Conservation (phyloP, 768 basidiomycete genomes). For the Sporobolomyces roseus region DNA sequence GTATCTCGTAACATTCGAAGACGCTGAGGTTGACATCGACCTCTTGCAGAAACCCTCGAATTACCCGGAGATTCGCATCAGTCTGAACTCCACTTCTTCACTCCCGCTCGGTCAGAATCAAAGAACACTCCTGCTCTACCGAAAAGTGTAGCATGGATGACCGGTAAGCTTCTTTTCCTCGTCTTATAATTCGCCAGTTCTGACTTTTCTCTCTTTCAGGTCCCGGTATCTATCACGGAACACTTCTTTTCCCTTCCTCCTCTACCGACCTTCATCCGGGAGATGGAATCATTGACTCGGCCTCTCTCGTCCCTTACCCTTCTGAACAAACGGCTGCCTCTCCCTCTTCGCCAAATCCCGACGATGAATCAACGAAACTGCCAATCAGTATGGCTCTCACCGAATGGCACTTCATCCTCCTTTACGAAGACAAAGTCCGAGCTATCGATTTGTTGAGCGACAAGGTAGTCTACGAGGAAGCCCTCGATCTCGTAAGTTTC, state of each 20-base stretch:
- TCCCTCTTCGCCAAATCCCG: constrained; percentile 41
- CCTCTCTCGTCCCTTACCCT: constrained; percentile 76
- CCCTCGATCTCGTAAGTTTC: constrained; percentile 57
- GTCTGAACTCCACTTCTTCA: constrained; percentile 73
- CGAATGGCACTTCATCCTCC: constrained; percentile 83
- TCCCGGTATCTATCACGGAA: constrained; percentile 83
- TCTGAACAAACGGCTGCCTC: constrained; percentile 41
- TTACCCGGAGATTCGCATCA: constrained; percentile 62
- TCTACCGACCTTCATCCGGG: constrained; percentile 52
- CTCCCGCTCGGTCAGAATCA: constrained; percentile 55
- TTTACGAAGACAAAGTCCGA: constrained; percentile 72
- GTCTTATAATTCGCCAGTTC: too few species aligned
- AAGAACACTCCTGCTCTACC: constrained; percentile 57
- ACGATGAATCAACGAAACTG: constrained; percentile 47
- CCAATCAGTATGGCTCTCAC: constrained; percentile 79
- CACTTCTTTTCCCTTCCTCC: constrained; percentile 57
- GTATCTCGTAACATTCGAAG: too few species aligned
- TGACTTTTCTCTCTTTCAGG: constrained; percentile 52
- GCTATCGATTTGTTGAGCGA: constrained; percentile 78
- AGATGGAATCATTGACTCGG: constrained; percentile 71
- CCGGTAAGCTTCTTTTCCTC: constrained; percentile 59
- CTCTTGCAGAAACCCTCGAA: constrained; percentile 74
- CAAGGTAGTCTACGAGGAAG: constrained; percentile 70
- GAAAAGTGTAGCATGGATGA: constrained; percentile 82
- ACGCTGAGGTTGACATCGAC: too few species aligned